Base-by-base conservation (phyloP, 176 grass and related monocot species). In the Musa schizocarpa region DNA sequence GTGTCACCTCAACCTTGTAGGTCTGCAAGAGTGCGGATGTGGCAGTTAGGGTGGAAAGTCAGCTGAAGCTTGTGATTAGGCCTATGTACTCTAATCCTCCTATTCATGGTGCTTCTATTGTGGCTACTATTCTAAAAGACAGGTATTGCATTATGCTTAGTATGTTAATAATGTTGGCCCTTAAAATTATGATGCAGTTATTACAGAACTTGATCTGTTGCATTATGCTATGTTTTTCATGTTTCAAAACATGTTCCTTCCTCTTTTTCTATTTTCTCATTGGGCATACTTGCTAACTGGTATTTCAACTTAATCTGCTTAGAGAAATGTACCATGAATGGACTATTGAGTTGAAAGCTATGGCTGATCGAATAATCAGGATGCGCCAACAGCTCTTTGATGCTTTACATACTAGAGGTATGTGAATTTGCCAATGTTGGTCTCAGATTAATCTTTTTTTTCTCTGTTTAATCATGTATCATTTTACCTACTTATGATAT, bases 41-140 rank as follows among this genome's bases (percentile, higher is more conserved):
- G 25, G 88, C 88, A 64, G 82, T 56, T 65, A 99, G 74, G 84
- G 91, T 99, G 71, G 95, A 99, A 87, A 99, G 95, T 92, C 95
- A 94, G 80, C 86, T 99, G 19, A 99, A 99, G 81, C 95, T 99
- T 87, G 95, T 99, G 79, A 92, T 93, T 82, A 94, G 95, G 75
- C 95, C 95, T 68, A 99, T 99, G 95, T 94, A 94, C 80, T 99
- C 95, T 43, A 99, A 83, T 77, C 95, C 95, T 74, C 95, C 95
- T 63, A 85, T 99, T 88, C 95, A 99, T 75, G 95, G 95, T 75
- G 85, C 96, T 58, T 95, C 91, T 55, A 92, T 99, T 16, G 96
- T 99, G 55, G 96, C 96, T 53, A 95, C 96, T 25, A 86, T 99
- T 86, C 84, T 99, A 64, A 91, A 81, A 65, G 85, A 89, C 81